Conservation (phyloP, 805 yeast genomes). For the Lachancea lanzarotensis region DNA sequence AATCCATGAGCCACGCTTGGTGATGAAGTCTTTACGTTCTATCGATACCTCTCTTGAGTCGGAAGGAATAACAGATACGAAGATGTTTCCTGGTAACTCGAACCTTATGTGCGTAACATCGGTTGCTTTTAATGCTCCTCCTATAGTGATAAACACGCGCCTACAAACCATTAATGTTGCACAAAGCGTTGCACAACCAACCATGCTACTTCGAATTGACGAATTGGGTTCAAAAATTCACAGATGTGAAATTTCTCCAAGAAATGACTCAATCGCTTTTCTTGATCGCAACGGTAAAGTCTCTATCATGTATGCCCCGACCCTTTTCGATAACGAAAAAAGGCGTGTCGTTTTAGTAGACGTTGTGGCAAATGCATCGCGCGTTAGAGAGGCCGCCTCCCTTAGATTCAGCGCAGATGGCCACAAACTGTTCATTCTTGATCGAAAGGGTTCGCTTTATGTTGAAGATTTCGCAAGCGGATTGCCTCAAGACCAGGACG, state of each 20-base stretch:
- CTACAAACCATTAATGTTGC: conserved; percentile 39
- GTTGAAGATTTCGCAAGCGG: conserved; percentile 88
- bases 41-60: conserved; percentile 64
- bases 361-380: conserved; percentile 69
- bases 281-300: conserved; percentile 73
- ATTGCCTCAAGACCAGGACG: conserved; percentile 60
- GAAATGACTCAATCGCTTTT: conserved; percentile 81
- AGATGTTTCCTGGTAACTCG: conserved; percentile 62
- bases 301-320: conserved; percentile 58
- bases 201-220: conserved; percentile 54
- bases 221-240: conserved; percentile 81
- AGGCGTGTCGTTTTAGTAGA: conserved; percentile 51
- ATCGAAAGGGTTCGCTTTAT: conserved; percentile 71
- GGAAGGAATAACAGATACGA: conserved; percentile 82
- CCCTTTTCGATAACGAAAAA: conserved; percentile 49
- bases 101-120: conserved; percentile 50
- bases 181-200: conserved; percentile 50
- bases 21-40: conserved; percentile 61
- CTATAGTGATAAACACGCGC: conserved; percentile 59
- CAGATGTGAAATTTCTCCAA: conserved; percentile 65
- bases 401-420: conserved; percentile 75
- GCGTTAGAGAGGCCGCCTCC: conserved; percentile 72
- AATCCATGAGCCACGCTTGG: conserved; percentile 55
- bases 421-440: conserved; percentile 66
- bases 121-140: conserved; percentile 58